Conservation (phyloP, 2,329 filamentous ascomycete genomes). For the Aspergillus flavus region DNA sequence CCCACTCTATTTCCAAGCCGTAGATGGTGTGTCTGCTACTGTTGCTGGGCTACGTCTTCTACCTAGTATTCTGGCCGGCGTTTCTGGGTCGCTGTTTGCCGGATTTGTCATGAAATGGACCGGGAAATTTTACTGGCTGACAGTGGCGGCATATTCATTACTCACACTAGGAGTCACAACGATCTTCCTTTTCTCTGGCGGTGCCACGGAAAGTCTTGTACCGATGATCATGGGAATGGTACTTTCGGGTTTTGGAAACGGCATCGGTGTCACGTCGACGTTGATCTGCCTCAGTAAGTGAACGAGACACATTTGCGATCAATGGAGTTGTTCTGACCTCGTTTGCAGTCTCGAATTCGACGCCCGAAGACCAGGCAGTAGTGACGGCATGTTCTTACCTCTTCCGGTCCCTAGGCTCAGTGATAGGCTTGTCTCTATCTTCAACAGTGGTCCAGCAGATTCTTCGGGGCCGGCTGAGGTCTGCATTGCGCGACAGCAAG, state of each 20-base stretch:
- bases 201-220: slow-evolving; percentile 51
- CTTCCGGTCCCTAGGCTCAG: slow-evolving; percentile 71
- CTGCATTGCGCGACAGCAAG: slow-evolving; percentile 57
- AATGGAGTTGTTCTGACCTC: slow-evolving; percentile 10
- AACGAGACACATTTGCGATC: background rate
- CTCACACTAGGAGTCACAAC: slow-evolving; percentile 58
- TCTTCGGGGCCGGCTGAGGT: slow-evolving; percentile 60
- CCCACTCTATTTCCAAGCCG: slow-evolving; percentile 78
- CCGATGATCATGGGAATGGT: slow-evolving; percentile 62
- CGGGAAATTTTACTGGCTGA: slow-evolving; percentile 72
- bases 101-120: slow-evolving; percentile 71
- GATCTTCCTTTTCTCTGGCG: slow-evolving; percentile 61
- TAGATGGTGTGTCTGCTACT: slow-evolving; percentile 65
- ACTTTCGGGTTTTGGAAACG: slow-evolving; percentile 57
- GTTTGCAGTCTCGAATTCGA: slow-evolving; percentile 65
- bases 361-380: slow-evolving; percentile 69
- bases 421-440: slow-evolving; percentile 68
- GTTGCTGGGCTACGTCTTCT: slow-evolving; percentile 67
- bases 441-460: slow-evolving; percentile 73
- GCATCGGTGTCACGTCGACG: slow-evolving; percentile 69
- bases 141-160: slow-evolving; percentile 57
- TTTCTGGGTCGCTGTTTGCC: slow-evolving; percentile 65
- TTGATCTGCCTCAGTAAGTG: slow-evolving; percentile 65
- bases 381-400: slow-evolving; percentile 79
- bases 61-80: slow-evolving; percentile 64